phyloP scores from a whole-genome alignment of 2,329 filamentous ascomycete species.

The Aphanoascus verrucosus region DNA sequence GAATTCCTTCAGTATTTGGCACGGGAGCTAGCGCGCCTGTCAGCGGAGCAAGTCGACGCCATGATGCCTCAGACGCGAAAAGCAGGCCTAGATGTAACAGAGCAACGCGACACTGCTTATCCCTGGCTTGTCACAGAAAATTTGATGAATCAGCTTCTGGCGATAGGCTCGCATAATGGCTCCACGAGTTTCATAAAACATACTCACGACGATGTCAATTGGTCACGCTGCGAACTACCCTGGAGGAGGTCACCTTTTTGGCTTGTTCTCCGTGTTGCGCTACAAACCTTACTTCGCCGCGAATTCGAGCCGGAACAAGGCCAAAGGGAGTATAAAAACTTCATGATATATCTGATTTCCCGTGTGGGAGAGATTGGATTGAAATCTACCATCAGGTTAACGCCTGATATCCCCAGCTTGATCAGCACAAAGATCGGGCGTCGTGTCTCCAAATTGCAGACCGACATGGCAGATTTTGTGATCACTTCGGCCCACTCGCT shows the following conservation, averaged over 20 bases:
- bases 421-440: slow-evolving; percentile 38
- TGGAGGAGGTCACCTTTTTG: slow-evolving; percentile 46
- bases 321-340: slow-evolving; percentile 39
- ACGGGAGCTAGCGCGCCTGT: slow-evolving; percentile 25
- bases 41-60: slow-evolving; percentile 22
- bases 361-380: slow-evolving; percentile 25
- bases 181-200: slow-evolving; percentile 37
- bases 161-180: slow-evolving; percentile 27
- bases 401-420: slow-evolving; percentile 27
- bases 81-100: slow-evolving; percentile 19
- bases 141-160: slow-evolving; percentile 35
- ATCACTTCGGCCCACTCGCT: not conserved
- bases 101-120: slow-evolving; percentile 35
- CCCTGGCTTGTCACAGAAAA: slow-evolving; percentile 44
- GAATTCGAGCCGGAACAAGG: slow-evolving; percentile 13
- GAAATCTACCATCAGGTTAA: slow-evolving; percentile 1
- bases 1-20: slow-evolving; percentile 23
- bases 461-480: slow-evolving; percentile 16
- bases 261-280: slow-evolving; percentile 43
- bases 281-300: slow-evolving; percentile 32
- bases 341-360: slow-evolving; percentile 41
- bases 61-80: slow-evolving; percentile 31
- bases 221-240: slow-evolving; percentile 23
- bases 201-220: slow-evolving; percentile 45
- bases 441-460: slow-evolving; percentile 35